Evolutionary conservation across 768 basidiomycete species (phyloP), one percentile per base, ranked within the genome.

Genomic region (Tylopilus plumbeoviolaceoides): DNA sequence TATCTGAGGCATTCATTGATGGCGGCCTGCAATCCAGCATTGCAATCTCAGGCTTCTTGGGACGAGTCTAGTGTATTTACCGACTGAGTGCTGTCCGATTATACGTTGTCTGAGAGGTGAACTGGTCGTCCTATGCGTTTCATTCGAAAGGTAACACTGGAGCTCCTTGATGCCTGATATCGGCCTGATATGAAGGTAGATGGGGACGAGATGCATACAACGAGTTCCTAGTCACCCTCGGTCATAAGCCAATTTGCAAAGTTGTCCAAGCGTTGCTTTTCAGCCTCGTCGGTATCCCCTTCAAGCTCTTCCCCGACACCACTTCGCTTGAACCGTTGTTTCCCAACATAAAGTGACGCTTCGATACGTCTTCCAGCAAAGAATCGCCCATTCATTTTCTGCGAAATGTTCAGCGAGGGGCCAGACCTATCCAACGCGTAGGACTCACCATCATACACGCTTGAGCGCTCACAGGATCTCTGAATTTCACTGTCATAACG

Each of bases 351-450:
- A 14, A 97, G 73, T 4, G 81, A 80, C 1, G 95, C 97, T 63
- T 89, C 83, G 45, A 99, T 76, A 41, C 81, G 78, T 41, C 91
- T 80, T 12, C 91, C 91, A 25, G 84, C 87, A 63, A 98, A 98
- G 70, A 83, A 97, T 38, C 95, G 78, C 8, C 91, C 91, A 59
- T 95, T 82, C 93, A 98, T 98, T 85, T 87, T 95, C 89, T 95
- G 59, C 42, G 5, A 45, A 51, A 35, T 3, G 15, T 10, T 36
- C n/a, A 4, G 28, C 18, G 25, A n/a, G 17, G 30, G 28, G 5
- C 10, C 21, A 27, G 36, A 50, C 11, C 14, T 4, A 44, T 36
- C 21, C 11, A 41, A n/a, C 17, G 47, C 18, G 20, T 35, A 47
- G 43, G 27, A 76, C 87, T 58, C 59, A 90, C 93, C 55, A 92